These are phyloP conservation scores for Neonectria ditissima DNA, from an alignment of 2,329 filamentous ascomycete species.

Conservation along the genomic window DNA sequence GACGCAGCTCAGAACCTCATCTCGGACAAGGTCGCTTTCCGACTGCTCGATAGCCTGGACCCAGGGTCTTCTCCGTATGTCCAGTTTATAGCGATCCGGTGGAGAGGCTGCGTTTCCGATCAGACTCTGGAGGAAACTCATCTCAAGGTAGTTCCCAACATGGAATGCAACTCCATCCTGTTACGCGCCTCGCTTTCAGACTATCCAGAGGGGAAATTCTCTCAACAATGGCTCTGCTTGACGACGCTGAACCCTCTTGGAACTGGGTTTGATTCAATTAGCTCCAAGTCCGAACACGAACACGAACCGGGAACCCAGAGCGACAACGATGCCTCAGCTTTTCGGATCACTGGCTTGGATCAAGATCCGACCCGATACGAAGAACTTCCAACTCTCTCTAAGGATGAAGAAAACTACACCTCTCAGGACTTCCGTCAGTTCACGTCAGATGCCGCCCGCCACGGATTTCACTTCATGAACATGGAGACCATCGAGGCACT, in stretches of 20 bases:
- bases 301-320: neutral
- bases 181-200: neutral
- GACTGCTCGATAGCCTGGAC: neutral
- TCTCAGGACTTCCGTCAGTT: neutral
- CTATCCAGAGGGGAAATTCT: neutral
- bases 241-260: neutral
- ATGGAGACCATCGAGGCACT: neutral
- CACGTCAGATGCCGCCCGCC: neutral
- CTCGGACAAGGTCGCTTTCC: neutral
- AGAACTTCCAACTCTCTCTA: too few relatives aligned
- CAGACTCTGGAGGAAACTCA: constrained; percentile 1
- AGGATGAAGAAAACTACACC: neutral
- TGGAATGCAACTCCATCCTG: neutral
- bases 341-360: neutral
- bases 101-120: neutral
- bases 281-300: neutral
- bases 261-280: neutral
- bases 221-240: neutral
- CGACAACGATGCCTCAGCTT: neutral
- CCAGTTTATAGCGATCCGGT: neutral
- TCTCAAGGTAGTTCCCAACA: constrained; percentile 1
- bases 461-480: constrained; percentile 5
- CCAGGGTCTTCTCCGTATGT: neutral
- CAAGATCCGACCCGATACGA: neutral
- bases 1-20: neutral